Evolutionary conservation across 164 flowering plant species (phyloP), one percentile per base, ranked within the genome.

Genomic region (Annona cherimola): DNA sequence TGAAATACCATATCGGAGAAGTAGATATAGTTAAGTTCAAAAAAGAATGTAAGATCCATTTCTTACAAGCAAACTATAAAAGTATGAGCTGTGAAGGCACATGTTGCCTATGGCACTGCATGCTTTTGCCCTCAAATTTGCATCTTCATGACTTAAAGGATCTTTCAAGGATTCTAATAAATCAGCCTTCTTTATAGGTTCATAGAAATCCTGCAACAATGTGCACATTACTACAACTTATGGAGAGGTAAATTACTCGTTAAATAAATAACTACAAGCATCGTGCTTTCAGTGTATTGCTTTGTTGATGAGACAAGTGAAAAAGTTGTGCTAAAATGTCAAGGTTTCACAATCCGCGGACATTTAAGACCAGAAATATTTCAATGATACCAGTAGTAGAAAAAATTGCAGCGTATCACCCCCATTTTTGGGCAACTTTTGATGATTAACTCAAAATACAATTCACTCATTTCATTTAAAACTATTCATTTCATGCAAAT

Each of bases 31-130:
- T 59, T 46, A 65, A 50, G 44, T 41, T 4, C 16, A 18, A 4
- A 18, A 35, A 35, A 55, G 46, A 62, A 68, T 63, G 20, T 35
- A 12, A 2, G 59, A n/a, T 19, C 60, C 42, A 50, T 41, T 57
- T 79, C 90, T 74, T 86, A 92, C 99, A 77, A 91, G 80, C 41
- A 82, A 81, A 70, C 71, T 75, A 74, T 93, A 95, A 71, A 93
- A 95, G 72, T 89, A 89, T 62, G 88, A 77, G 76, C 89, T 91
- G 74, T 95, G 95, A 19, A 98, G 92, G 77, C 97, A 95, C 99
- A 95, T 90, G 87, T 95, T 95, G 63, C 99, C 99, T n/a, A 93
- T 67, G 73, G 91, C 97, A 85, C 96, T 91, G 88, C 99, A 95
- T 35, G 93, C 80, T 78, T 95, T 93, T 70, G 97, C 91, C 63